phyloP scores from a whole-genome alignment of 164 flowering plant species.

The Berberis thunbergii region DNA sequence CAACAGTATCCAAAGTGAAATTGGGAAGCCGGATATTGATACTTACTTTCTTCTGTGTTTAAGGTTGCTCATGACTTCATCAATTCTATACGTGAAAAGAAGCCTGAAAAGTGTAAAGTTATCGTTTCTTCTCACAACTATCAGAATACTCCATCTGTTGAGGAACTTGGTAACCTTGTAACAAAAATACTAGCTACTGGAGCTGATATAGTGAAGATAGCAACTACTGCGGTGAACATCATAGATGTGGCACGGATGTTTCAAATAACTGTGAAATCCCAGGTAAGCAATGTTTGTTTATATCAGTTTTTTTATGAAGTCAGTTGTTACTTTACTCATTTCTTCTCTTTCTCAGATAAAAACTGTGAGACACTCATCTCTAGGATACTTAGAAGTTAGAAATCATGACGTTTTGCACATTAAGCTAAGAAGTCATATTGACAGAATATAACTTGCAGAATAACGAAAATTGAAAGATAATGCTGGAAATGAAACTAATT shows the following conservation, averaged over 20 bases:
- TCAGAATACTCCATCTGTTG: constrained; percentile 70
- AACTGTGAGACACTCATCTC: too few species aligned
- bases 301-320: background rate
- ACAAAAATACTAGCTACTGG: constrained; percentile 77
- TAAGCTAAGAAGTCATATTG: too few species aligned
- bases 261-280: constrained; percentile 68
- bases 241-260: constrained; percentile 82
- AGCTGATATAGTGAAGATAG: constrained; percentile 96
- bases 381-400: too few species aligned
- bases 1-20: too few species aligned
- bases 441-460: too few species aligned
- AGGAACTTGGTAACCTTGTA: constrained; percentile 75
- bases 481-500: too few species aligned
- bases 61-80: constrained; percentile 78
- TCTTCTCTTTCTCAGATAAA: too few species aligned
- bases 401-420: too few species aligned
- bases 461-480: too few species aligned
- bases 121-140: constrained; percentile 93
- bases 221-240: constrained; percentile 76
- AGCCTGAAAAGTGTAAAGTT: constrained; percentile 55
- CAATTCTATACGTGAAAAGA: constrained; percentile 48
- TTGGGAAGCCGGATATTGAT: too few species aligned
- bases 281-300: constrained; percentile 41
- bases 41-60: constrained; percentile 6
- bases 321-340: too few species aligned